phyloP scores from a whole-genome alignment of 202 grass and related monocot genomes.

The Zoysia matrella region DNA sequence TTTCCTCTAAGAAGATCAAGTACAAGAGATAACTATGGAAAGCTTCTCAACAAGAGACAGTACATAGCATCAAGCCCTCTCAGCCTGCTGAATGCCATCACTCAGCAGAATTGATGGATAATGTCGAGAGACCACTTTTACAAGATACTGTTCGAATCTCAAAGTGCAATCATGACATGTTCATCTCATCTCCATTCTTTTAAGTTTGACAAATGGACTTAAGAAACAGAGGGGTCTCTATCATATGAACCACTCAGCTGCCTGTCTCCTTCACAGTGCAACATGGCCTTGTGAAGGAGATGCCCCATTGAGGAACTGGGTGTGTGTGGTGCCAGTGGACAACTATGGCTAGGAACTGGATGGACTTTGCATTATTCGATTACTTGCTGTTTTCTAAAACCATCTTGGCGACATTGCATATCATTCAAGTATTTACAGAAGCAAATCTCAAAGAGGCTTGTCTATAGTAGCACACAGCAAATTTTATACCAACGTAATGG shows the following conservation, averaged over 20 bases:
- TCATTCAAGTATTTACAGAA: conserved; percentile 12
- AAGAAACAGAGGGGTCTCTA: no score
- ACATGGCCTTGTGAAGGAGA: no score
- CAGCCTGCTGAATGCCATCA: background rate
- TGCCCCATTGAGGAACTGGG: background rate
- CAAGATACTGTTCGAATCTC: background rate
- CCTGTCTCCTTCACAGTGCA: no score
- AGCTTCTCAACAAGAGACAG: conserved; percentile 3
- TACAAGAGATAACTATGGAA: background rate
- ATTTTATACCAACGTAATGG: background rate
- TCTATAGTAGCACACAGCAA: conserved; percentile 11
- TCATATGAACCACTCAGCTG: no score
- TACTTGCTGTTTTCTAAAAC: conserved; percentile 11
- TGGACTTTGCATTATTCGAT: background rate
- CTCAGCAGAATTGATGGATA: background rate
- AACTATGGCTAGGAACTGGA: conserved; percentile 32
- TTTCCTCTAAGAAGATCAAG: background rate
- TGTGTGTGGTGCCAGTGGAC: background rate
- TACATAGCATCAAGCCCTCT: background rate
- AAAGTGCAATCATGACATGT: no score
- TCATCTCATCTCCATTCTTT: no score
- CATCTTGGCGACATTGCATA: background rate
- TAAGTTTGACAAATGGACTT: no score
- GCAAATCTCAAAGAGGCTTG: conserved; percentile 26
- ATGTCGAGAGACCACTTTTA: conserved; percentile 19